Evolutionary conservation across 805 yeast species (phyloP), one percentile per base, ranked within the genome.

Genomic region (Ogataea paraovalis): DNA sequence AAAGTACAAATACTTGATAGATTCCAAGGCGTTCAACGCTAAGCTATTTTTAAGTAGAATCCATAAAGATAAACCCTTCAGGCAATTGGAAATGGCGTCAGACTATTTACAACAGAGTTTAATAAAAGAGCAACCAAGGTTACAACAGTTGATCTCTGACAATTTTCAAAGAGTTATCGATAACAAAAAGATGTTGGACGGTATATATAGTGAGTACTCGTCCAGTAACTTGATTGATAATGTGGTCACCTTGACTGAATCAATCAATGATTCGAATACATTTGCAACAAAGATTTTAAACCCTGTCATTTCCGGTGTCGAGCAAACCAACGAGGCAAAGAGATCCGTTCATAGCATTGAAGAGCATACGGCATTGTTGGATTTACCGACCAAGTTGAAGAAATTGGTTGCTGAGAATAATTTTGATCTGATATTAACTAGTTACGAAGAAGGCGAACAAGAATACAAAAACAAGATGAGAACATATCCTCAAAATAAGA

Each of bases 131-230:
- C 76, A 80, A 34, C 69, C 72, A 8, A 76, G 75, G 18, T 62
- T 83, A 56, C 74, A 77, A 48, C 56, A 60, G 14, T 62, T 82
- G 38, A 79, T 84, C 14, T 80, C 80, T 53, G 65, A 72, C 13
- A 87, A 85, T 58, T 83, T 80, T 54, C 76, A 79, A 45, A 73
- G 75, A 54, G 85, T 83, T 52, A 87, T 86, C 28, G 76, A 76
- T 51, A 74, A 83, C 23, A 86, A 86, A 57, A 77, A 83, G 21
- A 70, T 79, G 3, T 65, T 86, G 33, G 91, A 85, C 58, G 73
- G 74, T 23, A 80, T 84, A 3, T 76, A 80, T 50, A 68, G 64
- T 19, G 82, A 79, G 52, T 79, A 83, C 54, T 67, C 72, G 27
- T 57, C 57, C 25, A 60, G 60, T 21, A 53, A 54, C 30, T 42